phyloP scores from a whole-genome alignment of 208 protist species.

The Trypanosoma caninum region DNA sequence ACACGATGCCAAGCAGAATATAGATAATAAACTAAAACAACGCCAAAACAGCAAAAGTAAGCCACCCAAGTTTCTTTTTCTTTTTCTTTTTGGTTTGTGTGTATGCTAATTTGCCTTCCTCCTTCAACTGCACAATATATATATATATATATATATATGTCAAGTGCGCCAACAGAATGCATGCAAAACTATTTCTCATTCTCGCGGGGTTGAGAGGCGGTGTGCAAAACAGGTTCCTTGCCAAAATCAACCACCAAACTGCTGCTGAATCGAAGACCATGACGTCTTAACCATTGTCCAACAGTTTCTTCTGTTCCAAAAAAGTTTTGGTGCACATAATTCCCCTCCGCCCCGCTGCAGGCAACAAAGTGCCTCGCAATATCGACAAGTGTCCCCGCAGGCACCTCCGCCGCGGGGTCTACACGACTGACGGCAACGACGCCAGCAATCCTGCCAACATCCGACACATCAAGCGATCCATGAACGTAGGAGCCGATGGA shows the following conservation, averaged over 20 bases:
- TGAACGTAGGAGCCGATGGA: constrained; percentile 78
- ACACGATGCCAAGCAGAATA: no score
- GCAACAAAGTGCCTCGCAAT: constrained; percentile 84
- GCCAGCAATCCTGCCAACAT: constrained; percentile 78
- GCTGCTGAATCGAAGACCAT: constrained; percentile 66
- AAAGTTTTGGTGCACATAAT: constrained; percentile 80
- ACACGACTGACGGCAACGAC: constrained; percentile 63
- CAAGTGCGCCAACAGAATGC: not conserved
- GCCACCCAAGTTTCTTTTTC: no score
- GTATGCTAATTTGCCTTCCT: no score
- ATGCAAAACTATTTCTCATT: not conserved
- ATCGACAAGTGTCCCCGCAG: constrained; percentile 27
- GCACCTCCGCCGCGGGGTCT: constrained; percentile 21
- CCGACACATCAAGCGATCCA: constrained; percentile 36
- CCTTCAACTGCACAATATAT: no score
- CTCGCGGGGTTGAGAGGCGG: constrained; percentile 23
- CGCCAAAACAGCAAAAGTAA: no score
- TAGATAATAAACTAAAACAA: no score
- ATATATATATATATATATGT: constrained; percentile 3
- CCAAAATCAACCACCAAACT: constrained; percentile 85
- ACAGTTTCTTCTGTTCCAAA: constrained; percentile 79
- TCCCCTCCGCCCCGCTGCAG: constrained; percentile 65
- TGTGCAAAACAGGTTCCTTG: constrained; percentile 81
- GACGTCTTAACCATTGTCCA: constrained; percentile 79
- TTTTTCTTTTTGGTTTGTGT: no score